Base-by-base conservation (phyloP, 768 basidiomycete genomes). In the Mycena metata region DNA sequence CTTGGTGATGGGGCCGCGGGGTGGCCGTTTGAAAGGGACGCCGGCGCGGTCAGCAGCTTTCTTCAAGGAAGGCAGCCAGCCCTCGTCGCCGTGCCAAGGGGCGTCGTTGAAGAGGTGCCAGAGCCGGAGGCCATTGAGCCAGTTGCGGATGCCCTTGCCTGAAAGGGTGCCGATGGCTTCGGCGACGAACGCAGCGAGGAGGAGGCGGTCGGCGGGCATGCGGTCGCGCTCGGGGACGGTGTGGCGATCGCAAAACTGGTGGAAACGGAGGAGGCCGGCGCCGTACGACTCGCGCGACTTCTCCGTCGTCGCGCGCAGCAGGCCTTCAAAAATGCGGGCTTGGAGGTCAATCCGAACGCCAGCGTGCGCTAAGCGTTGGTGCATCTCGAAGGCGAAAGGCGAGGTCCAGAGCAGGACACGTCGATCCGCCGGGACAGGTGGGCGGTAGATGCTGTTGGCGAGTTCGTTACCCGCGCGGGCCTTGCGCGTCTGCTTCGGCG, bases 251-350 rank as follows among this genome's bases (percentile, higher is more conserved):
- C 65, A 70, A 43, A 56, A 65, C 55, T 65, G 42, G 56, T 75
- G 73, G 68, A 65, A 79, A 1, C 66, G 60, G 3, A 73, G 65
- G 0, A 78, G 70, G 19, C 78, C 78, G 0, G 77, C 41, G 16
- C 74, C 75, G 43, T 79, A 79, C 0, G 73, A 67, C 12, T 47
- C 60, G 30, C 30, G 30, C 6, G 30, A 30, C 30, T 30, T 30
- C 3, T 15, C 46, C 15, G 8, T 77, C 76, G 13, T 43, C 47
- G 2, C 46, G 36, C 1, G 51, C 62, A 60, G 11, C 2, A 73
- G 35, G 12, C 23, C 26, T 17, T 55, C 26, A 36, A 35, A 51
- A 2, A 55, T 33, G n/a, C n/a, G 8, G 2, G 6, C 17, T n/a
- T 57, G 49, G 33, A 35, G 21, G 35, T 39, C 21, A 3, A 24